Evolutionary conservation across 73 alveolate species (phyloP).

Genomic region (Paramecium biaurelia): DNA sequence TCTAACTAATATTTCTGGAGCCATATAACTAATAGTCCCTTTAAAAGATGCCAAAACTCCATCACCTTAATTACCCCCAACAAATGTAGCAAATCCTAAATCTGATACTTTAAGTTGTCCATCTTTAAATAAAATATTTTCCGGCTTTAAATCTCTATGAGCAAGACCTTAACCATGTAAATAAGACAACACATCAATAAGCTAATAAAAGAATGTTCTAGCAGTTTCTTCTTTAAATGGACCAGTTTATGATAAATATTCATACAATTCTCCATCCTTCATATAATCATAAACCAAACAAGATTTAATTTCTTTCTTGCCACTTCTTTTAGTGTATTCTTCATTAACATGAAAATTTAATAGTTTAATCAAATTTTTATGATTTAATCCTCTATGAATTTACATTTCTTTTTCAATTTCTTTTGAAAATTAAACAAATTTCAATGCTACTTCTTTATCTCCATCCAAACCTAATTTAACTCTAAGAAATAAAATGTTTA

Average conservation of each 20-base stretch:
- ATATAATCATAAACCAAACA: slow-evolving; percentile 42
- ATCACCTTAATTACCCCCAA: slow-evolving; percentile 10
- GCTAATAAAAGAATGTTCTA: background rate
- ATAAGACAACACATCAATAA: slow-evolving; percentile 40
- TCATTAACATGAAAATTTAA: slow-evolving; percentile 43
- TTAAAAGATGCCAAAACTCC: slow-evolving; percentile 11
- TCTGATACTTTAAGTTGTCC: slow-evolving; percentile 75
- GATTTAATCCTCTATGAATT: slow-evolving; percentile 6
- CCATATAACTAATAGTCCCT: slow-evolving; percentile 58
- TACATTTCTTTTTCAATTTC: slow-evolving; percentile 17
- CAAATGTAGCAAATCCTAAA: slow-evolving; percentile 71
- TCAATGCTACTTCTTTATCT: background rate
- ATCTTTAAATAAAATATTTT: slow-evolving; percentile 71
- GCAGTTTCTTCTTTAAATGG: slow-evolving; percentile 21
- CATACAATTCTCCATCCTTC: slow-evolving; percentile 39
- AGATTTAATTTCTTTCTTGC: background rate
- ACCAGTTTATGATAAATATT: slow-evolving; percentile 18
- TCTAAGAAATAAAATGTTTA: background rate
- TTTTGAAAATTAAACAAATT: background rate
- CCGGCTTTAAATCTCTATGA: slow-evolving; percentile 83
- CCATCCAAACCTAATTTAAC: slow-evolving; percentile 28
- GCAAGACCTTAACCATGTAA: slow-evolving; percentile 70
- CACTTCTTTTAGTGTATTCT: slow-evolving; percentile 13
- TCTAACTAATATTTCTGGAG: slow-evolving; percentile 54
- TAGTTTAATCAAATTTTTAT: slow-evolving; percentile 46